Evolutionary conservation across 1,284 basidiomycete genomes (phyloP), one percentile per base, ranked within the genome.

Genomic region (Naganishia sp.): DNA sequence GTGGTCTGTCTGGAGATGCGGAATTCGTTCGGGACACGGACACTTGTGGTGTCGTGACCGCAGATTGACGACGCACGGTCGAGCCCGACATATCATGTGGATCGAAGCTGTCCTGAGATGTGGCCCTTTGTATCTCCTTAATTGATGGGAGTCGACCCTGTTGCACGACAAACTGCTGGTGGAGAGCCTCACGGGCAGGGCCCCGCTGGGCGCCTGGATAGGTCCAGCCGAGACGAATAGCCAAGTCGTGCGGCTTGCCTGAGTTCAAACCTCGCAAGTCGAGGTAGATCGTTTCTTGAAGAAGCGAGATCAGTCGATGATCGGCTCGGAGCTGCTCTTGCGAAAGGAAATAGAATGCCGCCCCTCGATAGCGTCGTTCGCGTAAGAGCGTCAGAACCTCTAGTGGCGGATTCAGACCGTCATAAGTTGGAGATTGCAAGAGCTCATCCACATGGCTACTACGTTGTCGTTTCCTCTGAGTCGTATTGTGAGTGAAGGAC

Each of bases 191-290:
- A 10, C 59, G 28, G 16, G 45, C 39, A 16, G 49, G 54, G 28
- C 48, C 55, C n/a, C 55, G 15, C 11, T 48, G 25, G 18, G 44
- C 45, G 44, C 50, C 63, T n/a, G 73, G 70, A 43, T 70, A 52
- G 6, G 69, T 69, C 48, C 66, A 49, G 21, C 72, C 68, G 6
- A 78, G 67, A 4, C 73, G 69, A 10, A 55, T 53, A 0, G 75
- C 77, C 2, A 77, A 69, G 59, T 74, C 75, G 5, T 72, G 74
- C 0, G 76, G 73, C 0, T 75, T 75, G 15, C 68, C 59, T 5
- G 42, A 18, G 39, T 72, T 70, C 11, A 79, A 59, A 21, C 65
- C 46, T 10, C 33, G 72, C 66, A 63, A 71, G 71, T 56, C 72
- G 70, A 3, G 75, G 73, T 16, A 69, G 71, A 28, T 67, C 65